Base-by-base conservation (phyloP, 441 rosid species). In the Populus hybrid region DNA sequence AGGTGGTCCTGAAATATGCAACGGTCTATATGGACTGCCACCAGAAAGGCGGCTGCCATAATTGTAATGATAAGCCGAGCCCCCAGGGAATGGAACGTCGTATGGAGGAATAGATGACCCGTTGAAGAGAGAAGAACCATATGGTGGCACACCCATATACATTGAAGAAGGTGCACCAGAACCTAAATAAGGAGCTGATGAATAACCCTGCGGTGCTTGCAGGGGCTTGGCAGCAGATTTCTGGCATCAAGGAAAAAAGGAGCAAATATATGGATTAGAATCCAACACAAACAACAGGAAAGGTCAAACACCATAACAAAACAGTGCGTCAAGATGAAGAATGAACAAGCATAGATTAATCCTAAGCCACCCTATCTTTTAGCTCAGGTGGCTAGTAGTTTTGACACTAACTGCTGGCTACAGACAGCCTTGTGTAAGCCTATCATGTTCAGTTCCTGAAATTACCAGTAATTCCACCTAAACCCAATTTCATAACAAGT, bases 61-160 rank as follows among this genome's bases (percentile, higher is more conserved):
- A 82, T 88, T 90, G 84, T 93, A 93, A 79, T 89, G 99, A 85
- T 94, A 96, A 73, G 98, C 92, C 50, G 98, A 92, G 50, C 98
- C 94, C 78, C 98, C 99, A 35, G 98, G 81, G 81, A 90, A 94
- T 16, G 99, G 93, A 70, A 89, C 85, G 1, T 96, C 99, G 76
- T 91, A 96, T 8, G 97, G 94, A 83, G 98, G 94, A 83, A 93
- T 84, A 38, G 97, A 89, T 57, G 99, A 87, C 21, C 94, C 95
- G 77, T 90, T 92, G 81, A 90, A 93, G 76, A 88, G 78, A 53
- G 97, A 89, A 61, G 98, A 86, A 42, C 93, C 98, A 84, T 94
- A 94, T 14, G 98, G 96, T 9, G 96, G 94, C 53, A 92, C 87
- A 67, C 97, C 94, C 90, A 94, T 82, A 79, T 94, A 93, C 84